These are phyloP conservation scores for Barnettozyma siamensis DNA, from an alignment of 805 yeast species.

Conservation along the genomic window DNA sequence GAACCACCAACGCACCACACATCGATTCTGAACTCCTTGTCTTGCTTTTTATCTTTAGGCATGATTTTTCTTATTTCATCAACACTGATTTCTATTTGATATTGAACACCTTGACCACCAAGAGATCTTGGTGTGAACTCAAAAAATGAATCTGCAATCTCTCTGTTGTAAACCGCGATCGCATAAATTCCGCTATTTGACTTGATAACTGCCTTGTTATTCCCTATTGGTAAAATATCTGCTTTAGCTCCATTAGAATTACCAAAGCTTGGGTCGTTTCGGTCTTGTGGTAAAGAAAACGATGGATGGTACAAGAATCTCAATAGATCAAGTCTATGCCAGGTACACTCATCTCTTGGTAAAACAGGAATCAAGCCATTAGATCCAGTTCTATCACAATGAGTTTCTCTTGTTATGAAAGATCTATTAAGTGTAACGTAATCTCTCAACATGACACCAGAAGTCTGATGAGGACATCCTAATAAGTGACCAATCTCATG, in stretches of 20 bases:
- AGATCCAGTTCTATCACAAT: slow-evolving; percentile 46
- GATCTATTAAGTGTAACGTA: slow-evolving; percentile 77
- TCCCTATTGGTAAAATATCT: slow-evolving; percentile 39
- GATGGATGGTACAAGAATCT: slow-evolving; percentile 79
- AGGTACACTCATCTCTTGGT: slow-evolving; percentile 67
- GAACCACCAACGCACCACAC: slow-evolving; percentile 57
- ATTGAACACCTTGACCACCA: slow-evolving; percentile 59
- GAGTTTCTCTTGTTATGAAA: slow-evolving; percentile 66
- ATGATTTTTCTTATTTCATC: slow-evolving; percentile 36
- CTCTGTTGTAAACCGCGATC: slow-evolving; percentile 55
- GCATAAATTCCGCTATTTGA: slow-evolving; percentile 67
- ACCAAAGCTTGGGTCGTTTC: slow-evolving; percentile 36
- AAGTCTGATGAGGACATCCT: slow-evolving; percentile 88
- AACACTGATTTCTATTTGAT: slow-evolving; percentile 43
- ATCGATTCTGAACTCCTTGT: slow-evolving; percentile 38
- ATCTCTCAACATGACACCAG: slow-evolving; percentile 88
- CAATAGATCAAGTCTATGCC: slow-evolving; percentile 79
- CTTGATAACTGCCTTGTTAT: slow-evolving; percentile 39
- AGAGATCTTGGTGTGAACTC: slow-evolving; percentile 54
- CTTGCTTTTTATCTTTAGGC: slow-evolving; percentile 28
- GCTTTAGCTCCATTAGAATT: slow-evolving; percentile 33
- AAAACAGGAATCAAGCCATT: slow-evolving; percentile 44
- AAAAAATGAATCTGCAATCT: slow-evolving; percentile 41
- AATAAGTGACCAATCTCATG: slow-evolving; percentile 91
- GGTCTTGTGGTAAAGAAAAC: slow-evolving; percentile 66